Evolutionary conservation across 495 filamentous ascomycete genomes (phyloP).

Genomic region (Parachaetomium inaequale): DNA sequence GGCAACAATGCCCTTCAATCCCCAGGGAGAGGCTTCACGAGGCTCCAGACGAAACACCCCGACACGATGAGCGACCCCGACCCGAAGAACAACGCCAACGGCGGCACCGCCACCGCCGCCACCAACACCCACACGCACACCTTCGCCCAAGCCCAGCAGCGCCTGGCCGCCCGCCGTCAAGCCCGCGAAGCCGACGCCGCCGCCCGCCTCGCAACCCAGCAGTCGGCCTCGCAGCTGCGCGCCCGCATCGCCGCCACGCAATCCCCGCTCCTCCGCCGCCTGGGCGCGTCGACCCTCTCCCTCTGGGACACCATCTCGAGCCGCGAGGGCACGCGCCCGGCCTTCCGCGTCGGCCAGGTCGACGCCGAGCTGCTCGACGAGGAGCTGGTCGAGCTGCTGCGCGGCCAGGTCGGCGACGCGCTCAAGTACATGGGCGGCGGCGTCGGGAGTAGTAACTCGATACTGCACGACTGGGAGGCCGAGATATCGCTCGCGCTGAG

Average conservation of each 20-base stretch:
- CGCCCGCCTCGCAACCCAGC: conserved; percentile 53
- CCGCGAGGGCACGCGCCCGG: conserved; percentile 75
- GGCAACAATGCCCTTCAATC: conserved; percentile 6
- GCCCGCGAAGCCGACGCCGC: conserved; percentile 62
- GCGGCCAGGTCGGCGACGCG: conserved; percentile 82
- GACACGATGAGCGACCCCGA: conserved; percentile 14
- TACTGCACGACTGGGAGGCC: conserved; percentile 74
- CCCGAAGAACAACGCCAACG: neutral
- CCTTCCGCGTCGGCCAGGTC: conserved; percentile 92
- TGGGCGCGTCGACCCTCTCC: conserved; percentile 54
- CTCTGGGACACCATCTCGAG: conserved; percentile 69
- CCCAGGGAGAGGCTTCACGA: neutral
- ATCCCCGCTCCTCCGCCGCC: conserved; percentile 55
- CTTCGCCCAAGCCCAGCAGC: conserved; percentile 81
- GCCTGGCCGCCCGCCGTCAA: conserved; percentile 72
- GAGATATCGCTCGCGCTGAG: conserved; percentile 79
- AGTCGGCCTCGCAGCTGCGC: conserved; percentile 56
- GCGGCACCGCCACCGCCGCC: neutral
- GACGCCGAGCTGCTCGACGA: conserved; percentile 95
- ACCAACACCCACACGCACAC: neutral
- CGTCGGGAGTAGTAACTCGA: conserved; percentile 7
- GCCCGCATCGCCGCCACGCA: conserved; percentile 57
- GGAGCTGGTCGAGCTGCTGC: conserved; percentile 81
- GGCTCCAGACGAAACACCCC: neutral
- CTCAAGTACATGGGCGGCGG: conserved; percentile 74